Evolutionary conservation across 2,329 filamentous ascomycete species (phyloP).

Genomic region (Akanthomyces dipterigenus): DNA sequence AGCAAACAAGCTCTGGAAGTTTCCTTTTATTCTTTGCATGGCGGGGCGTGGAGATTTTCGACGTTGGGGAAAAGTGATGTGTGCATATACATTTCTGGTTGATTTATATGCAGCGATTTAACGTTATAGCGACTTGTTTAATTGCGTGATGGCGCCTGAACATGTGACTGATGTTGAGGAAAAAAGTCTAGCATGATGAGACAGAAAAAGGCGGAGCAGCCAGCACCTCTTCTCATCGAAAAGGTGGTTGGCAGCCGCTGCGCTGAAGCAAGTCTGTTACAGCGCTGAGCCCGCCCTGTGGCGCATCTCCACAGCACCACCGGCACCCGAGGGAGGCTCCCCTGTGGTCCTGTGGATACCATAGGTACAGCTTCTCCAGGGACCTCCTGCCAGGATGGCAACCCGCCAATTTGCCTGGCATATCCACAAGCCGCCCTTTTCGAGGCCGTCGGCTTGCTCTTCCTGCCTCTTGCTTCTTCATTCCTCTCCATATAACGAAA

Average conservation of each 20-base stretch:
- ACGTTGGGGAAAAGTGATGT: neutral
- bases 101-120: neutral
- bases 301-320: constrained; percentile 11
- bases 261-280: neutral
- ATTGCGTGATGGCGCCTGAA: neutral
- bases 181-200: neutral
- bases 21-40: constrained; percentile 4
- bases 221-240: too few species aligned
- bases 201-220: neutral
- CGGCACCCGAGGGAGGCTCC: neutral
- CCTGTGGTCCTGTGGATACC: too few species aligned
- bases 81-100: neutral
- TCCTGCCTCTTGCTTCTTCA: neutral
- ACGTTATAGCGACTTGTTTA: neutral
- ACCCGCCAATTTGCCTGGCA: neutral
- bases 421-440: constrained; percentile 3
- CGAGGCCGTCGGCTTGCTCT: neutral
- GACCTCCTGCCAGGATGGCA: neutral
- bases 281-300: neutral
- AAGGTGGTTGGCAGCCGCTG: too few species aligned
- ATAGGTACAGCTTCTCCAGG: neutral
- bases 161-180: neutral
- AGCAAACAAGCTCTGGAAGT: neutral
- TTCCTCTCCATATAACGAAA: neutral
- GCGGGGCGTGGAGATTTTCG: neutral